A percentile compares a stretch with the other conserved stretches of the same genome.
These are phyloP conservation scores for Trypanosoma avium DNA, from an alignment of 208 protist genomes.

Conservation along the genomic window DNA sequence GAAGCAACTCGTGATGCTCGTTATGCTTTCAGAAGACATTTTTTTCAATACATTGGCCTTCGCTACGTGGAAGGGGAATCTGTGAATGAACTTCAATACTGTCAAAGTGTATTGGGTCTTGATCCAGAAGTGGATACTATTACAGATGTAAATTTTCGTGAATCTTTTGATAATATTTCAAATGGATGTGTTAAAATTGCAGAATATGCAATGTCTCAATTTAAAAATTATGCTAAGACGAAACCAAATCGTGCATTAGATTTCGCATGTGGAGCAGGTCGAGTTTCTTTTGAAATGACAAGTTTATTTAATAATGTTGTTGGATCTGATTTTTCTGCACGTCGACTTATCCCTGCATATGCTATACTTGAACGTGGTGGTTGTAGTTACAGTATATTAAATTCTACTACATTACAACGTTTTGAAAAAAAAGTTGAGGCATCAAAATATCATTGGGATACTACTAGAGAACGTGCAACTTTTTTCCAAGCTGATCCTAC, in stretches of 20 bases:
- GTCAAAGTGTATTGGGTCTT: slow-evolving; percentile 41
- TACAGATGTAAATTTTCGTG: slow-evolving; percentile 73
- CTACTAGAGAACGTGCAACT: slow-evolving; percentile 63
- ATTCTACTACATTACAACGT: slow-evolving; percentile 29
- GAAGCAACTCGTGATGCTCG: slow-evolving; percentile 91
- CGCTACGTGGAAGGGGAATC: slow-evolving; percentile 86
- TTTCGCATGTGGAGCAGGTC: slow-evolving; percentile 82
- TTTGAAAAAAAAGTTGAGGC: slow-evolving; percentile 34
- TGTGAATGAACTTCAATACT: slow-evolving; percentile 31
- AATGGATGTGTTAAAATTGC: slow-evolving; percentile 79
- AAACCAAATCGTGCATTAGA: slow-evolving; percentile 64
- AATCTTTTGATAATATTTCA: slow-evolving; percentile 49
- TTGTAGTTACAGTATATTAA: slow-evolving; percentile 67
- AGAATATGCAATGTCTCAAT: slow-evolving; percentile 48
- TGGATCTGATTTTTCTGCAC: slow-evolving; percentile 83
- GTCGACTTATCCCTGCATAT: slow-evolving; percentile 82
- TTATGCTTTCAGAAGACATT: slow-evolving; percentile 95
- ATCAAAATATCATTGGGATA: slow-evolving; percentile 47
- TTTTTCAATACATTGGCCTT: slow-evolving; percentile 95
- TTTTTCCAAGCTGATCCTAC: slow-evolving; percentile 90
- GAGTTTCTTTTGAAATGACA: slow-evolving; percentile 84
- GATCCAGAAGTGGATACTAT: slow-evolving; percentile 82
- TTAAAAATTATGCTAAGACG: slow-evolving; percentile 49
- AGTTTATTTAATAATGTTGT: slow-evolving; percentile 68
- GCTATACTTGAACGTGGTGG: slow-evolving; percentile 79